phyloP scores from a whole-genome alignment of 805 yeast species.

The Tetrapisispora namnaoensis region DNA sequence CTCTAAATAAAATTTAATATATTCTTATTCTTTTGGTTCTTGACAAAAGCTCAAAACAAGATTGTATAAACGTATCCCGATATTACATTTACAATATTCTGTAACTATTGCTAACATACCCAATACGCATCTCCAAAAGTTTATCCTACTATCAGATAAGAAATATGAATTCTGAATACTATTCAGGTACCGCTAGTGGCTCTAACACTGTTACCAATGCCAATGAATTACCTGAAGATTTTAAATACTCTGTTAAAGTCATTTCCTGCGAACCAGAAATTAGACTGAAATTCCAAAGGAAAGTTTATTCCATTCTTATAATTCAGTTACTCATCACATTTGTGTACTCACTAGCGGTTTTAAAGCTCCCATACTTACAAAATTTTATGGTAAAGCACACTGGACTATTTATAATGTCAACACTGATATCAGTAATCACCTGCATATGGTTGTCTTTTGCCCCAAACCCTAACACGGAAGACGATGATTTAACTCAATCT shows the following conservation, averaged over 20 bases:
- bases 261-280: conserved; percentile 68
- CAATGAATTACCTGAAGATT: conserved; percentile 48
- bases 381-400: conserved; percentile 35
- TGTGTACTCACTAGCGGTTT: conserved; percentile 18
- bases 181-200: not conserved
- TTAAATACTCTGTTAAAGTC: conserved; percentile 70
- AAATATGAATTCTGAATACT: not conserved
- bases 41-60: too few species aligned
- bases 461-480: conserved; percentile 53
- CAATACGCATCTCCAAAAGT: not conserved
- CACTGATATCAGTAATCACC: conserved; percentile 51
- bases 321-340: conserved; percentile 57
- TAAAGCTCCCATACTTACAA: conserved; percentile 37
- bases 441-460: conserved; percentile 54
- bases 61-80: too few species aligned
- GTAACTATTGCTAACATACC: too few species aligned
- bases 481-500: conserved; percentile 10
- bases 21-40: not conserved
- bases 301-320: conserved; percentile 64
- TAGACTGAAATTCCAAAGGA: conserved; percentile 66
- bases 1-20: not conserved
- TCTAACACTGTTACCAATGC: not conserved
- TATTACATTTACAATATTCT: too few species aligned
- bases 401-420: conserved; percentile 49
- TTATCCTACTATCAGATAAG: not conserved